Base-by-base conservation (phyloP, 208 protist genomes). In the Tritrichomonas foetus region DNA sequence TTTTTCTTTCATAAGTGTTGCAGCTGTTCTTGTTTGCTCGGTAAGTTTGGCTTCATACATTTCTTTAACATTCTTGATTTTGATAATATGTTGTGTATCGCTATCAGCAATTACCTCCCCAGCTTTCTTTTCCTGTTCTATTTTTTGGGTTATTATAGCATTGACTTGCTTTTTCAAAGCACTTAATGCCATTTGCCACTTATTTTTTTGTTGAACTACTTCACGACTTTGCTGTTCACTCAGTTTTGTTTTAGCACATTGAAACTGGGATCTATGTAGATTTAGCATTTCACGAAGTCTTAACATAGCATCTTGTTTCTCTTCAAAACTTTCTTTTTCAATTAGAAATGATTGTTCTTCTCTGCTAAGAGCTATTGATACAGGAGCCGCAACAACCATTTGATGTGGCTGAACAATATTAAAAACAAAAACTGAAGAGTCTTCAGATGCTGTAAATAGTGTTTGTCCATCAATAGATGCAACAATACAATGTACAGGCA, bases 401-500 rank as follows among this genome's bases (percentile, higher is more conserved):
- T 82, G 74, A 30, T 82, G 74, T 53, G 74, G 74, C 41, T 82
- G 74, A n/a, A 82, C 41, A 50, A 82, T 36, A 36, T 82, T 82
- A 36, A 82, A 82, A n/a, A 82, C 50, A 44, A 82, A 82, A 36
- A 82, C 50, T 20, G 74, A 82, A n/a, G 41, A 53, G 20, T 82
- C 74, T 82, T 82, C 74, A 20, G n/a, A 47, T 30, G 74, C 41
- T 53, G 74, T 50, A 44, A 50, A 82, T 30, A 82, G 30, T 82
- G 74, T 82, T 53, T 82, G 74, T 5, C 74, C 74, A 53, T 82
- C 41, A 82, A 20, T 47, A 20, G 33, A 50, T n/a, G 41, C 41
- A 27, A 75, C 44, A 8, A 82, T 82, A 30, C 41, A 82, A 82
- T 82, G 33, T 16, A 82, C 74, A 53, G 74, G 74, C 5, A 25